Evolutionary conservation across 805 yeast species (phyloP).

Genomic region (Lipomyces spencermartinsiae): DNA sequence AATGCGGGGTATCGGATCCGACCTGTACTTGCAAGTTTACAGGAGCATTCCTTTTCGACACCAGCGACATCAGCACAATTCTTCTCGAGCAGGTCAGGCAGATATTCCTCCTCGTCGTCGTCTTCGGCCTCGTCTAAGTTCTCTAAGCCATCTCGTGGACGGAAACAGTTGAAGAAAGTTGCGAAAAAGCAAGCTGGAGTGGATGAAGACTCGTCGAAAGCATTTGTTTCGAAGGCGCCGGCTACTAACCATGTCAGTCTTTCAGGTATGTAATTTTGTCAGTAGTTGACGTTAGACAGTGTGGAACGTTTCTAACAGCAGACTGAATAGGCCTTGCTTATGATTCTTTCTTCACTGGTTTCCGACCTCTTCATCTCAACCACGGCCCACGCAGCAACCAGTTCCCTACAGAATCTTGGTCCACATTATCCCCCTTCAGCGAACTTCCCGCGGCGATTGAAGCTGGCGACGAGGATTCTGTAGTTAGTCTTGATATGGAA

Average conservation of each 20-base stretch:
- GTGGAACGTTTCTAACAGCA: neutral
- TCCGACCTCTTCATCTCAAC: conserved; percentile 28
- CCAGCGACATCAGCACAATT: neutral
- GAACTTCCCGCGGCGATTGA: conserved; percentile 9
- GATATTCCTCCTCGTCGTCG: conserved; percentile 20
- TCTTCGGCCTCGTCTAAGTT: conserved; percentile 12
- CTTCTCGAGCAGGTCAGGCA: conserved; percentile 8
- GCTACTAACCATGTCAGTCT: conserved; percentile 14
- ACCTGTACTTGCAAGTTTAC: neutral
- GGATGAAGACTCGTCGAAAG: neutral
- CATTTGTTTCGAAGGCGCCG: conserved; percentile 9
- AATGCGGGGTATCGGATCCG: neutral
- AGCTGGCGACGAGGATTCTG: conserved; percentile 16
- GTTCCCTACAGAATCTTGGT: neutral
- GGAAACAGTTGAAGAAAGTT: conserved; percentile 17
- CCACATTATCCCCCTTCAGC: conserved; percentile 7
- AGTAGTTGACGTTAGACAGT: neutral
- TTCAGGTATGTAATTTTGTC: conserved; percentile 18
- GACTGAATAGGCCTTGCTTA: conserved; percentile 27
- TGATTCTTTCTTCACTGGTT: conserved; percentile 36
- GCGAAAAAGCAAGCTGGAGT: conserved; percentile 9
- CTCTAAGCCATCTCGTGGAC: conserved; percentile 15
- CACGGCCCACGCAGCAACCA: neutral
- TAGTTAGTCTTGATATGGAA: conserved; percentile 15
- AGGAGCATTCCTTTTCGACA: neutral